A percentile compares a stretch with the other conserved stretches of the same genome.
Conservation (phyloP, 306 rosid genomes). For the Cucurbita ficifolia region DNA sequence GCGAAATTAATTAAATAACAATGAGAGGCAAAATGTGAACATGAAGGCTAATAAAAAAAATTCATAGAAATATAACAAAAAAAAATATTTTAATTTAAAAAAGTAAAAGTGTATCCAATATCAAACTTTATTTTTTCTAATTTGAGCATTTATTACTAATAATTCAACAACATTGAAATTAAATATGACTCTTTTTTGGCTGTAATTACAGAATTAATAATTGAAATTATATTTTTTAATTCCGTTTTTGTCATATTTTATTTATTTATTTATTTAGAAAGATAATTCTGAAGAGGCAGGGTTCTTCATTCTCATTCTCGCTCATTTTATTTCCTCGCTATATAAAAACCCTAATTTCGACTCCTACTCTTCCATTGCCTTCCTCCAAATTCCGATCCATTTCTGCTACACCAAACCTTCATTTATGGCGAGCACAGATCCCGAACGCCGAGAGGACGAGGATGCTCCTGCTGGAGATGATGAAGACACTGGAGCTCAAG, state of each 20-base stretch:
- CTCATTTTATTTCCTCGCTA: neutral
- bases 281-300: neutral
- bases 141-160: too few relatives aligned
- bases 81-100: too few relatives aligned
- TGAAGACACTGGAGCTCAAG: constrained; percentile 94
- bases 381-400: neutral
- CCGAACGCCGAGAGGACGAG: constrained; percentile 75
- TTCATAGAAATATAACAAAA: too few relatives aligned
- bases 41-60: too few relatives aligned
- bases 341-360: neutral
- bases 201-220: neutral
- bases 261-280: neutral
- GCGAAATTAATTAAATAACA: too few relatives aligned
- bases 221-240: neutral
- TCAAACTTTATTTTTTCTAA: too few relatives aligned
- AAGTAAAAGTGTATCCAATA: too few relatives aligned
- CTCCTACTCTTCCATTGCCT: neutral
- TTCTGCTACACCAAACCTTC: neutral
- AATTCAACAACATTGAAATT: neutral
- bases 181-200: too few relatives aligned
- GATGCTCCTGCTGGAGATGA: constrained; percentile 72
- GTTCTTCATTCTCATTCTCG: neutral
- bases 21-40: too few relatives aligned
- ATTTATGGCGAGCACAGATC: constrained; percentile 55
- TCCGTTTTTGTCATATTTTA: neutral